Base-by-base conservation (phyloP, 2,329 filamentous ascomycete species). In the Fusarium nelsonii region DNA sequence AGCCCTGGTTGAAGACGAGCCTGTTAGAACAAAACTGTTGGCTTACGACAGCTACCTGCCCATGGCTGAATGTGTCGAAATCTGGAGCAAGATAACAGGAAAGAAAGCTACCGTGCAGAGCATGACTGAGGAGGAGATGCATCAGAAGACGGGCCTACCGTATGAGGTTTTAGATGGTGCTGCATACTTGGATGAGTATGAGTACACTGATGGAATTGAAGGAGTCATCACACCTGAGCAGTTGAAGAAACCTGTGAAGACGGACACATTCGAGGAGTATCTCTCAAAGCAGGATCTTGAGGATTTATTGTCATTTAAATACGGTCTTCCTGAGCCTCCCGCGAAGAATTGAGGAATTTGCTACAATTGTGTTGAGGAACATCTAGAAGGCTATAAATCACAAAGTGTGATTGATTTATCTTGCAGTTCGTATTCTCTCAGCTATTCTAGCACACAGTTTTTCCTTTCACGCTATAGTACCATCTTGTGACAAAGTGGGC, bases 41-140 rank as follows among this genome's bases (percentile, higher is more conserved):
- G 84, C 82, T 1, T 84, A 83, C 56, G 80, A 84, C 48, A 78
- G 76, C 46, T 76, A 79, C 46, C 48, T 81, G 10, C 78, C 72
- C 0, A 55, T 81, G 1, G 65, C 59, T 0, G 75, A 84, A 36
- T 67, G 76, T 2, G 56, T 79, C 2, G 73, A 78, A 0, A 48
- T 71, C 0, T 85, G 81, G 80, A 72, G 72, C 3, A 75, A 63
- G 34, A 75, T 76, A 8, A 80, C 79, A 0, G 81, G 81, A 0
- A 77, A 80, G 26, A 59, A 77, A n/a, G 80, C 77, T 0, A 67
- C 66, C 2, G 73, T 79, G 15, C 60, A 79, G 3, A 60, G 76
- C 9, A 54, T 81, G 49, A 69, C 63, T 0, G 55, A 73, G 5
- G 71, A 81, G 16, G 69, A 74, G 3, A 81, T 84, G 76, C 72